These are phyloP conservation scores for Candida awuae DNA, from an alignment of 805 yeast species.

Conservation along the genomic window DNA sequence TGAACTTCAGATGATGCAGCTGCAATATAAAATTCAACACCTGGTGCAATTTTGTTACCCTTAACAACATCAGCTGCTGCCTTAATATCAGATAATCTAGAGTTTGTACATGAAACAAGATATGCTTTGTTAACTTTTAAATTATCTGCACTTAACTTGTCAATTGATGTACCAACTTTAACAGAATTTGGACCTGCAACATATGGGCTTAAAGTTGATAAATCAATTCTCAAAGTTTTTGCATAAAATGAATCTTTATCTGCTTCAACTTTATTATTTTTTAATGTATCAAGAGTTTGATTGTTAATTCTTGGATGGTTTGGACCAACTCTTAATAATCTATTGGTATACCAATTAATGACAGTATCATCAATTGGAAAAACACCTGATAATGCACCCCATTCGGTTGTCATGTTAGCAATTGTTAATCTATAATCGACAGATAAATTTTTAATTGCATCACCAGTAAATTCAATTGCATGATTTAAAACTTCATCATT, in stretches of 20 bases:
- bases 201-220: slow-evolving; percentile 74
- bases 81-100: slow-evolving; percentile 83
- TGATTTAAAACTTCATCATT: slow-evolving; percentile 89
- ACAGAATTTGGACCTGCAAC: slow-evolving; percentile 97
- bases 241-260: slow-evolving; percentile 83
- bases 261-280: slow-evolving; percentile 37
- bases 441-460: slow-evolving; percentile 58
- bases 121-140: slow-evolving; percentile 88
- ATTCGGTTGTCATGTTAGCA: slow-evolving; percentile 96
- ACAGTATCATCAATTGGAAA: slow-evolving; percentile 90
- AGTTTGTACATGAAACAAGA: slow-evolving; percentile 95
- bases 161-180: slow-evolving; percentile 73
- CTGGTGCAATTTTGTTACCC: slow-evolving; percentile 76
- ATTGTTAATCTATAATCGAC: slow-evolving; percentile 84
- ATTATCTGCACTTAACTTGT: slow-evolving; percentile 63
- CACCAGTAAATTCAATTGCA: slow-evolving; percentile 90
- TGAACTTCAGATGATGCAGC: slow-evolving; percentile 95
- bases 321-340: slow-evolving; percentile 38
- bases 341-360: slow-evolving; percentile 65
- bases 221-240: slow-evolving; percentile 75
- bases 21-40: slow-evolving; percentile 93
- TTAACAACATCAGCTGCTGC: slow-evolving; percentile 88
- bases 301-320: slow-evolving; percentile 77
- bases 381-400: slow-evolving; percentile 97
- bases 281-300: slow-evolving; percentile 46